A percentile compares a stretch with the other conserved stretches of the same genome.
Evolutionary conservation across 495 filamentous ascomycete genomes (phyloP).

Genomic region (Neurospora tetraspora): DNA sequence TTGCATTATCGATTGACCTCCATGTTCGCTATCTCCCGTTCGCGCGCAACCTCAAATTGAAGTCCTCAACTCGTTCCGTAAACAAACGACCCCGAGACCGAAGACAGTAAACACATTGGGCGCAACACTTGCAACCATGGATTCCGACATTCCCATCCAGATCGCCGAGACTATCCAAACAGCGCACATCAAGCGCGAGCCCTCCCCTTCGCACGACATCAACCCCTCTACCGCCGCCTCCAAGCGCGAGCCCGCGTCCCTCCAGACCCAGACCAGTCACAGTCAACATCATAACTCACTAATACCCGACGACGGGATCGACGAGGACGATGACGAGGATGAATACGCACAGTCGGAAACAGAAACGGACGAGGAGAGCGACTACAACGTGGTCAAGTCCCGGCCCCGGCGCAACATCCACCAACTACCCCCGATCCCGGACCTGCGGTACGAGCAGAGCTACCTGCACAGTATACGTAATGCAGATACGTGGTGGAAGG

Average conservation of each 20-base stretch:
- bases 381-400: conserved; percentile 44
- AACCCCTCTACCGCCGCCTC: conserved; percentile 69
- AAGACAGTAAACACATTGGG: background rate
- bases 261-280: conserved; percentile 11
- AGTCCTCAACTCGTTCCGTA: background rate
- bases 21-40: background rate
- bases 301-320: conserved; percentile 9
- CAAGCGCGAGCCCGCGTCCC: conserved; percentile 36
- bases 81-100: background rate
- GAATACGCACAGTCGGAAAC: conserved; percentile 13
- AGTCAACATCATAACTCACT: background rate
- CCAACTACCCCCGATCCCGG: conserved; percentile 74
- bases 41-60: background rate
- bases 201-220: conserved; percentile 63
- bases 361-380: conserved; percentile 20
- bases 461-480: conserved; percentile 76
- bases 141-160: conserved; percentile 42
- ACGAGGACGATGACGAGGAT: conserved; percentile 12
- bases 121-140: conserved; percentile 15
- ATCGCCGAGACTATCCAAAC: conserved; percentile 70
- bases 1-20: background rate
- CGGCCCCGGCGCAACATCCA: conserved; percentile 32
- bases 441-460: conserved; percentile 94
- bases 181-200: conserved; percentile 59
- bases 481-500: conserved; percentile 64